phyloP scores from a whole-genome alignment of 345 rosid genomes.

The Pistacia atlantica region DNA sequence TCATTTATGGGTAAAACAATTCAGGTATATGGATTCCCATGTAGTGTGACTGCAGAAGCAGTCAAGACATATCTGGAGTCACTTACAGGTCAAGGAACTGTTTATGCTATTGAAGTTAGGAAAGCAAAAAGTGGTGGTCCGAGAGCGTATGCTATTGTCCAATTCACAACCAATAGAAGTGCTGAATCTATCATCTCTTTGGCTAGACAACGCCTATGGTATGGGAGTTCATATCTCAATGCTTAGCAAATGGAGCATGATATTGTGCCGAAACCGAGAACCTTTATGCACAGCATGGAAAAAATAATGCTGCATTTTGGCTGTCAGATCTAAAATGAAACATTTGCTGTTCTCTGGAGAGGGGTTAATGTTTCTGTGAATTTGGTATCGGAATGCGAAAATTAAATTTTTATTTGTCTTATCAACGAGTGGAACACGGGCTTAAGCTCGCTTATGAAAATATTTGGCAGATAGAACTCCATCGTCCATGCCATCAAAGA shows the following conservation, averaged over 20 bases:
- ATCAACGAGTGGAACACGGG: conserved; percentile 40
- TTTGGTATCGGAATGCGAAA: conserved; percentile 55
- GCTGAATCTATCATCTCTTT: conserved; percentile 38
- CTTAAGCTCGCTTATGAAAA: conserved; percentile 77
- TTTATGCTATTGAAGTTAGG: conserved; percentile 54
- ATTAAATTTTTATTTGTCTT: conserved; percentile 44
- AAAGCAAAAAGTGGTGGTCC: conserved; percentile 27
- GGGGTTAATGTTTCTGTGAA: conserved; percentile 39
- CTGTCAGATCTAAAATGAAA: conserved; percentile 55
- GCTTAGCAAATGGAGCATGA: conserved; percentile 46
- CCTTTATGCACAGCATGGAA: conserved; percentile 36
- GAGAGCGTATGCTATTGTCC: conserved; percentile 59
- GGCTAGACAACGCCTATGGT: conserved; percentile 26
- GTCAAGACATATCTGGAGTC: conserved; percentile 50
- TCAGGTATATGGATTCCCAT: conserved; percentile 54
- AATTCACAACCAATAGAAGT: conserved; percentile 39
- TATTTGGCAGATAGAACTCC: conserved; percentile 78
- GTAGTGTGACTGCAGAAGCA: conserved; percentile 28
- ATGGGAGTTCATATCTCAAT: conserved; percentile 43
- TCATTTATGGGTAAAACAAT: conserved; percentile 65
- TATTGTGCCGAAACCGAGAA: conserved; percentile 65
- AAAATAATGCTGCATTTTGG: conserved; percentile 55
- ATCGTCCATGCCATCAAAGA: conserved; percentile 25
- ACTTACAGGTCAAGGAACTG: conserved; percentile 40
- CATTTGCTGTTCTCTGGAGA: conserved; percentile 52